These are phyloP conservation scores for Phytopythium sindhum DNA, from an alignment of 352 stramenopile species.

Conservation along the genomic window DNA sequence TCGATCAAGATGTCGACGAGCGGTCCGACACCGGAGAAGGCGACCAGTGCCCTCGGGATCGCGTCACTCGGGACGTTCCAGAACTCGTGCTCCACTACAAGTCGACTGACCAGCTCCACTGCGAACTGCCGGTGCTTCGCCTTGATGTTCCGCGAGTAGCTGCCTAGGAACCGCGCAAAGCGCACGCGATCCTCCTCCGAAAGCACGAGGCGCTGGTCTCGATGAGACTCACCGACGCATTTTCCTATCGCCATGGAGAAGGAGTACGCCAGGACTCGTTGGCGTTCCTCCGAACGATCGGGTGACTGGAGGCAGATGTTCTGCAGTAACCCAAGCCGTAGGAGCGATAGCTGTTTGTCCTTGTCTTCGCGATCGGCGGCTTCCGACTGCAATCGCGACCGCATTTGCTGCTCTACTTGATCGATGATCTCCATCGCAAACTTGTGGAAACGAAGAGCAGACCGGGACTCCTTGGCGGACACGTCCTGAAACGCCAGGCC, in stretches of 20 bases:
- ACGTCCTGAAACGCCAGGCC: constrained; percentile 68
- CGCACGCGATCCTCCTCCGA: constrained; percentile 53
- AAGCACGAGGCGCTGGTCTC: constrained; percentile 19
- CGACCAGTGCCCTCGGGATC: constrained; percentile 25
- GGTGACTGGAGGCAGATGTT: constrained; percentile 77
- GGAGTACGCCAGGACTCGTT: constrained; percentile 55
- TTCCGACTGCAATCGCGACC: constrained; percentile 7
- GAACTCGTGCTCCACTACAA: constrained; percentile 54
- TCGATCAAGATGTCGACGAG: constrained; percentile 72
- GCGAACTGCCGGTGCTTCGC: constrained; percentile 80
- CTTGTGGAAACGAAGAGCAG: constrained; percentile 64
- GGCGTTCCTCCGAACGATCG: constrained; percentile 64
- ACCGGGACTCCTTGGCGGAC: constrained; percentile 43
- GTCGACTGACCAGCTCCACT: constrained; percentile 66
- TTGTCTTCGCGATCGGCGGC: constrained; percentile 1
- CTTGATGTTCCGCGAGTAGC: constrained; percentile 71
- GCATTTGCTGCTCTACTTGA: constrained; percentile 26
- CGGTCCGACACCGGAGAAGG: constrained; percentile 48
- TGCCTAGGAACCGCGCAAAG: constrained; percentile 64
- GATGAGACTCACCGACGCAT: constrained; percentile 11
- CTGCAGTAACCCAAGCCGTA: constrained; percentile 59
- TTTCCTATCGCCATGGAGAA: constrained; percentile 38
- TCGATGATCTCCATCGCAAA: constrained; percentile 50
- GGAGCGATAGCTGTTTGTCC: constrained; percentile 20
- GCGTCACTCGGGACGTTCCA: constrained; percentile 49